Percentiles rank a stretch among this genome's conserved stretches.
phyloP scores from a whole-genome alignment of 805 yeast species.

The Sugiyamaella floridensis region DNA sequence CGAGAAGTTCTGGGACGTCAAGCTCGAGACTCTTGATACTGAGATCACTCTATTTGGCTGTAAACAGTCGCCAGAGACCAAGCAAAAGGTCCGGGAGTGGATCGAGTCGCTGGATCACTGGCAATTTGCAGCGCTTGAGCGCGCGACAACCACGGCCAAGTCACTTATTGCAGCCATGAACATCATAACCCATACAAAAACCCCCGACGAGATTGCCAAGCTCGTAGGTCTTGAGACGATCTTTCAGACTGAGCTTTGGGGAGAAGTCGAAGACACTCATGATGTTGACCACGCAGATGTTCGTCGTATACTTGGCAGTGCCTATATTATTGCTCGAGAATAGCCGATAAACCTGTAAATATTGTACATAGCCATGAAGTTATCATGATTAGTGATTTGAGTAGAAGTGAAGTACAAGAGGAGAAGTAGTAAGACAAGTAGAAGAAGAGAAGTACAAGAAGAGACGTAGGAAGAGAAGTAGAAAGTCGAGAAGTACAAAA shows the following conservation, averaged over 20 bases:
- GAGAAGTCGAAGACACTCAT: constrained; percentile 97
- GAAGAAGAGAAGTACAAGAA: no score
- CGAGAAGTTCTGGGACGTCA: constrained; percentile 49
- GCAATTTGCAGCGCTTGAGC: constrained; percentile 84
- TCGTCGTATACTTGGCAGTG: constrained; percentile 72
- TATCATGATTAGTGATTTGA: no score
- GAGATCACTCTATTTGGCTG: constrained; percentile 81
- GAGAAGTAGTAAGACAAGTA: no score
- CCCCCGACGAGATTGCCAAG: constrained; percentile 65
- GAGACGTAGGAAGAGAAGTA: no score
- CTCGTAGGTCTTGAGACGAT: constrained; percentile 76
- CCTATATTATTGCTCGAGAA: constrained; percentile 48
- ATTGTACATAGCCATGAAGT: background rate
- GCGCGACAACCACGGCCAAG: constrained; percentile 78
- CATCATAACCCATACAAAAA: constrained; percentile 39
- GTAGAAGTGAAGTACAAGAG: no score
- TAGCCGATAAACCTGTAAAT: background rate
- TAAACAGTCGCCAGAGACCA: constrained; percentile 54
- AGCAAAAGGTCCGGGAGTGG: constrained; percentile 58
- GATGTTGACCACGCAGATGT: constrained; percentile 94
- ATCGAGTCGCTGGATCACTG: constrained; percentile 55
- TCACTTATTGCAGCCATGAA: constrained; percentile 79
- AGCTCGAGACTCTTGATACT: constrained; percentile 62
- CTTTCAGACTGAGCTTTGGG: constrained; percentile 88
- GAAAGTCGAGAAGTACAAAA: no score